A percentile compares a stretch with the other conserved stretches of the same genome.
Conservation (phyloP, 202 grass and related monocot genomes). For the Musa balbisiana region DNA sequence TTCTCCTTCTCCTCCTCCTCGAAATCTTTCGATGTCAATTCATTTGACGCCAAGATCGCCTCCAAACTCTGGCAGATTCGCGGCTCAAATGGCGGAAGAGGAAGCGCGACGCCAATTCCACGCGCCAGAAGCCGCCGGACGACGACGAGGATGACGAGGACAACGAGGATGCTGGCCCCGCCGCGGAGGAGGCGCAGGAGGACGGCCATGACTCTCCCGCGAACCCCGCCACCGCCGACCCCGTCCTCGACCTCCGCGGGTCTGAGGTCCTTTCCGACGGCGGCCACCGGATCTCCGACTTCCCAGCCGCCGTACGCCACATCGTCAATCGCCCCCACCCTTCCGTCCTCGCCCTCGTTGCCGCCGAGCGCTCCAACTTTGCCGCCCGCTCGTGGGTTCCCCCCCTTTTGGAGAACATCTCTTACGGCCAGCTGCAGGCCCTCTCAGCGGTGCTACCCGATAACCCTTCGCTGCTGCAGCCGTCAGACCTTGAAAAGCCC, state of each 20-base stretch:
- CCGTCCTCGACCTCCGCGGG: conserved; percentile 40
- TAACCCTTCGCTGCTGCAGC: conserved; percentile 32
- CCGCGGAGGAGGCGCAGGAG: not conserved
- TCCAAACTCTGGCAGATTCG: conserved; percentile 51
- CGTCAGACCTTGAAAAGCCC: conserved; percentile 36
- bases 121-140: conserved; percentile 23
- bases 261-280: conserved; percentile 50
- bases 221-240: conserved; percentile 12
- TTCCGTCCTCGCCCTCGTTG: conserved; percentile 50
- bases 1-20: not conserved
- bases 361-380: conserved; percentile 34
- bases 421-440: conserved; percentile 71
- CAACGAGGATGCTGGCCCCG: conserved; percentile 16
- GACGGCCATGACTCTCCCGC: not conserved
- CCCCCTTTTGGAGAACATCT: conserved; percentile 58
- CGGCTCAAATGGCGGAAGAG: conserved; percentile 74
- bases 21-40: not conserved
- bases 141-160: conserved; percentile 27
- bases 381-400: not conserved
- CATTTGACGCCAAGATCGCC: not conserved
- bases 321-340: conserved; percentile 58
- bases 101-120: conserved; percentile 52
- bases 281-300: conserved; percentile 39
- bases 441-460: conserved; percentile 56
- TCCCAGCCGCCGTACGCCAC: conserved; percentile 46